Conservation (phyloP, 176 grass and related monocot genomes). For the Triticum timopheevii region DNA sequence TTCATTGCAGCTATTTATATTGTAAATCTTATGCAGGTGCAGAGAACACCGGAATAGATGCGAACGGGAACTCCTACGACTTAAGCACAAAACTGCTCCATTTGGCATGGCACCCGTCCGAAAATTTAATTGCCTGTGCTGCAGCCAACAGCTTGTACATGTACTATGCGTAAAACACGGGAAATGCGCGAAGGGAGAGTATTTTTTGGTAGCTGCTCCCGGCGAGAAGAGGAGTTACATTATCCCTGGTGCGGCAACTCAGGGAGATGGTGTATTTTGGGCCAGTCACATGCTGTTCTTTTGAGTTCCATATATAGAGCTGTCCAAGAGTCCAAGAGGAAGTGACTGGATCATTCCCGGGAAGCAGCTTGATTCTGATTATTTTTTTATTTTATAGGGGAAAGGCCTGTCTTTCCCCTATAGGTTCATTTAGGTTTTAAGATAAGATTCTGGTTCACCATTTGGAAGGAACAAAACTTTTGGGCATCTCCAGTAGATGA, state of each 20-base stretch:
- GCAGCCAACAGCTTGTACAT: constrained; percentile 96
- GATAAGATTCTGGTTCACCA: constrained; percentile 48
- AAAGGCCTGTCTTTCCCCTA: constrained; percentile 55
- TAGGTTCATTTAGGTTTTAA: constrained; percentile 75
- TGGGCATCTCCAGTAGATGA: constrained; percentile 34
- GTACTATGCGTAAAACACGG: constrained; percentile 77
- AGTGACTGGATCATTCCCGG: constrained; percentile 90
- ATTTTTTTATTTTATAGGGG: constrained; percentile 40
- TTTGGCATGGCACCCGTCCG: constrained; percentile 87
- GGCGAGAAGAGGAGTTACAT: constrained; percentile 38
- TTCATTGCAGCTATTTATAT: constrained; percentile 21
- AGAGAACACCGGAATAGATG: constrained; percentile 61
- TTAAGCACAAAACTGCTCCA: constrained; percentile 87
- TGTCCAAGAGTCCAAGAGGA: constrained; percentile 90
- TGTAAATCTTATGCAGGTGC: constrained; percentile 44
- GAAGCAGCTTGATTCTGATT: constrained; percentile 83
- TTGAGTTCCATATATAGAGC: constrained; percentile 63
- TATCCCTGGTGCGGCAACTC: constrained; percentile 44
- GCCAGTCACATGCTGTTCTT: constrained; percentile 51
- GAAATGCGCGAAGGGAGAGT: constrained; percentile 19
- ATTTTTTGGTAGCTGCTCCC: constrained; percentile 53
- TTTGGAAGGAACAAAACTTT: constrained; percentile 30
- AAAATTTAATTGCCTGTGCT: constrained; percentile 93
- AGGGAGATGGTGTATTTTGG: constrained; percentile 42
- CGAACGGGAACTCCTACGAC: constrained; percentile 75